Base-by-base conservation (phyloP, 352 stramenopile species). In the Globisporangium orthogonon region DNA sequence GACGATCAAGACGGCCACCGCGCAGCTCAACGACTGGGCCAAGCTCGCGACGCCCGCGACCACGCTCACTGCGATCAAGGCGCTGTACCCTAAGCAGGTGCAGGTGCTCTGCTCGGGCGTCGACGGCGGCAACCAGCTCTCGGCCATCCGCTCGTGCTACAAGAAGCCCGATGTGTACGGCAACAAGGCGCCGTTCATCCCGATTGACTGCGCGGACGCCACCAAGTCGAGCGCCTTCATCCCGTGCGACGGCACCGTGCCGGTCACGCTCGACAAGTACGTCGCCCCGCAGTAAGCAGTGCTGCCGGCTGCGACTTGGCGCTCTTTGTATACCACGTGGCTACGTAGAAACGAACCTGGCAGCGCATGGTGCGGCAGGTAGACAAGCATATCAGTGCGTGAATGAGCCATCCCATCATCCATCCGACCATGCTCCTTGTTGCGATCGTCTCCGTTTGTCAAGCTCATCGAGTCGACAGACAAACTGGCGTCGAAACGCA, bases 211-310 rank as follows among this genome's bases (percentile, higher is more conserved):
- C 50, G 70, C 66, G 1, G 62, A 66, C 13, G 59, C 67, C 2
- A 66, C 60, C 5, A 69, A 73, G 57, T 78, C 70, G 23, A 61
- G 69, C 28, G 77, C 74, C 10, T 87, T 87, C 55, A 69, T 70
- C 30, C 62, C 78, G 17, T 87, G 77, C 60, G 74, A 71, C 28
- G 50, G 54, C 46, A 60, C 67, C 51, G 64, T 58, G 44, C 74
- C 76, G 3, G 76, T 87, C 54, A 70, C 65, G 58, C 68, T 87
- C 44, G 56, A 64, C 29, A 63, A 54, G 43, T 87, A 87, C 64
- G 59, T 69, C 33, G 64, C 76, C 0, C 70, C 70, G 43, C 15
- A 14, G 35, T 45, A 45, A 45, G 15, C 13, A 13, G 40, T 15
- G 13, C 40, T 4, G 40, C 40, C n/a, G 13, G 23, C 23, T 23